Evolutionary conservation across 176 grass and related monocot genomes (phyloP).

Genomic region (Typha latifolia): DNA sequence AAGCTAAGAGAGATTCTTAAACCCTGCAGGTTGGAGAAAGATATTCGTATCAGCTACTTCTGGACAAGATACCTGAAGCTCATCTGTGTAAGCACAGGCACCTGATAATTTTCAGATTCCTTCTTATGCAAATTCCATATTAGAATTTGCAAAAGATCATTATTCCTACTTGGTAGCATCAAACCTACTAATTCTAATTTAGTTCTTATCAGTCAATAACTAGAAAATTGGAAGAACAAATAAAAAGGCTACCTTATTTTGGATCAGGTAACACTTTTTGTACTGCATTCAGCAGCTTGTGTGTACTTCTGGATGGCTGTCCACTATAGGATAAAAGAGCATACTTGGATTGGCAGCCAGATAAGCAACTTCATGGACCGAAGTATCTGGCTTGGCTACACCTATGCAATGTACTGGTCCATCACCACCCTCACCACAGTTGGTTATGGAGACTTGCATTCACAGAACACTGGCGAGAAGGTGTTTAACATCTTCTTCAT

Average conservation of each 20-base stretch:
- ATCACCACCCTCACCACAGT: conserved; percentile 49
- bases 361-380: conserved; percentile 14
- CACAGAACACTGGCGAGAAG: conserved; percentile 41
- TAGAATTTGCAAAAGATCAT: too few relatives aligned
- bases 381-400: conserved; percentile 52
- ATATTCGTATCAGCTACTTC: conserved; percentile 46
- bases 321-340: conserved; percentile 18
- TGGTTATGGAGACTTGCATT: conserved; percentile 64
- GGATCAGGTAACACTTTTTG: conserved; percentile 40
- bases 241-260: not conserved
- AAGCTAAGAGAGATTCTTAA: not conserved
- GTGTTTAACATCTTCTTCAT: conserved; percentile 44
- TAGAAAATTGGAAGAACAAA: too few relatives aligned
- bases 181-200: too few relatives aligned
- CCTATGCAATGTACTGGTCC: conserved; percentile 48
- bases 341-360: conserved; percentile 48
- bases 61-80: conserved; percentile 48
- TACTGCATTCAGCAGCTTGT: conserved; percentile 38
- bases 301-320: conserved; percentile 40
- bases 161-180: too few relatives aligned
- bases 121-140: too few relatives aligned
- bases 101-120: not conserved
- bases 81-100: conserved; percentile 23
- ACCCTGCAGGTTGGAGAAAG: conserved; percentile 47
- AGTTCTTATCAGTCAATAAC: too few relatives aligned